Evolutionary conservation across 345 rosid genomes (phyloP).

Genomic region (Noccaea bulbosa): DNA sequence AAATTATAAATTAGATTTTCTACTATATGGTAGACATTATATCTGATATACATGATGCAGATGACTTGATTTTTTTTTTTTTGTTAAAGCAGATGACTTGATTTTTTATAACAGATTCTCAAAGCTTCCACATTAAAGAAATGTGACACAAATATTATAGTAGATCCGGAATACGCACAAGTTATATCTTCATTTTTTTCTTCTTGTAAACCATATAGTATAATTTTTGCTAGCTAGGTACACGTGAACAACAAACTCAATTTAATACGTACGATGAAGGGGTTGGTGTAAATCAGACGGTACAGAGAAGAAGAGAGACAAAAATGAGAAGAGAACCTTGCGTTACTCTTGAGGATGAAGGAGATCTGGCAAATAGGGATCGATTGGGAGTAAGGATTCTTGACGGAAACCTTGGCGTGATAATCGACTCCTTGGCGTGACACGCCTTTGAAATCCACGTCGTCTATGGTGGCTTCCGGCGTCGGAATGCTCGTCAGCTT

Average conservation of each 20-base stretch:
- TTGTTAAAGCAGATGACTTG: too few relatives aligned
- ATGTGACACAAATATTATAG: background rate
- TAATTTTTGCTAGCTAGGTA: background rate
- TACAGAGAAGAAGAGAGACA: background rate
- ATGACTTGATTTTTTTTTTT: too few relatives aligned
- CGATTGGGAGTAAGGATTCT: constrained; percentile 69
- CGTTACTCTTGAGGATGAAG: constrained; percentile 70
- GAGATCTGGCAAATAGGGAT: constrained; percentile 87
- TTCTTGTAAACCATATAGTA: background rate
- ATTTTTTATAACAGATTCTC: background rate
- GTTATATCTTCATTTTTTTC: background rate
- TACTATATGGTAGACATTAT: too few relatives aligned
- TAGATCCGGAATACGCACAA: constrained; percentile 15
- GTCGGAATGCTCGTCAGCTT: constrained; percentile 64
- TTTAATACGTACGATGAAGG: constrained; percentile 11
- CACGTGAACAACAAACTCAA: background rate
- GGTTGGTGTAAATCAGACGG: constrained; percentile 2
- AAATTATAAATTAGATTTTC: too few relatives aligned
- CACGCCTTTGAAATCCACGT: constrained; percentile 65
- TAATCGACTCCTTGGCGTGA: constrained; percentile 64
- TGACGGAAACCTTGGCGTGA: constrained; percentile 67
- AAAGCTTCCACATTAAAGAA: background rate
- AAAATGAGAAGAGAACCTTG: constrained; percentile 48
- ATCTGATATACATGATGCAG: too few relatives aligned
- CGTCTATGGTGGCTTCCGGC: constrained; percentile 72